These are phyloP conservation scores for Aspergillus latus DNA, from an alignment of 2,329 filamentous ascomycete species.

Conservation along the genomic window DNA sequence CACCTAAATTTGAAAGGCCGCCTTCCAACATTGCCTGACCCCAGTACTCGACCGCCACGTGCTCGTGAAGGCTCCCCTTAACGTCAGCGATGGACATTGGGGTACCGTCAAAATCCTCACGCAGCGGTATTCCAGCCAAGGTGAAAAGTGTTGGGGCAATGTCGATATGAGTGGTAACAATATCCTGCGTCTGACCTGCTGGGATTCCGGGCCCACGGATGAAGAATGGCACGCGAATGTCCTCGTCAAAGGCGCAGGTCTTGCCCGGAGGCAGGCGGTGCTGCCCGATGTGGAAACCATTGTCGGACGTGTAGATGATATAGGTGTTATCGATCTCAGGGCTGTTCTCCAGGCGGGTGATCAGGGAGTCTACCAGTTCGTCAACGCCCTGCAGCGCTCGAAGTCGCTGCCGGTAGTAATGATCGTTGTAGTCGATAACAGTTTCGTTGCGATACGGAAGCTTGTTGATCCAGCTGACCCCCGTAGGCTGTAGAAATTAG, in stretches of 20 bases:
- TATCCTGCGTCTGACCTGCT: not conserved
- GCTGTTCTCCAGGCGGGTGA: conserved; percentile 42
- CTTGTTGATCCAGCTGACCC: conserved; percentile 47
- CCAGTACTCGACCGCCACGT: conserved; percentile 60
- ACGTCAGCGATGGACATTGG: conserved; percentile 47
- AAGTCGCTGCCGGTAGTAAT: conserved; percentile 51
- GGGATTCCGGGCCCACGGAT: conserved; percentile 13
- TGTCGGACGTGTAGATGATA: conserved; percentile 61
- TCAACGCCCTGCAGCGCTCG: conserved; percentile 55
- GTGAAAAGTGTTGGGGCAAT: conserved; percentile 59
- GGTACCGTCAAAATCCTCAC: conserved; percentile 56
- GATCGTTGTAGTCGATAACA: conserved; percentile 52
- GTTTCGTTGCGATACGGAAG: conserved; percentile 47
- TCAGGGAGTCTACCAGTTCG: conserved; percentile 50
- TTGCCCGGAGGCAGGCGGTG: conserved; percentile 60
- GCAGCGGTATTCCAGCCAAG: conserved; percentile 35
- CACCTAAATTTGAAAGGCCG: no score
- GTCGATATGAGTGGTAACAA: conserved; percentile 38
- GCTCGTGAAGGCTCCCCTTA: conserved; percentile 43
- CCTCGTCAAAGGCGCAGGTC: conserved; percentile 50
- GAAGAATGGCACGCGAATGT: conserved; percentile 15
- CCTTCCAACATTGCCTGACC: conserved; percentile 29
- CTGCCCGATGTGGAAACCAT: conserved; percentile 60
- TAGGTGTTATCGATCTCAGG: conserved; percentile 53
- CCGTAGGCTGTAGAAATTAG: conserved; percentile 19